Conservation (phyloP, 768 basidiomycete species). For the Hygrocybe coccinea region DNA sequence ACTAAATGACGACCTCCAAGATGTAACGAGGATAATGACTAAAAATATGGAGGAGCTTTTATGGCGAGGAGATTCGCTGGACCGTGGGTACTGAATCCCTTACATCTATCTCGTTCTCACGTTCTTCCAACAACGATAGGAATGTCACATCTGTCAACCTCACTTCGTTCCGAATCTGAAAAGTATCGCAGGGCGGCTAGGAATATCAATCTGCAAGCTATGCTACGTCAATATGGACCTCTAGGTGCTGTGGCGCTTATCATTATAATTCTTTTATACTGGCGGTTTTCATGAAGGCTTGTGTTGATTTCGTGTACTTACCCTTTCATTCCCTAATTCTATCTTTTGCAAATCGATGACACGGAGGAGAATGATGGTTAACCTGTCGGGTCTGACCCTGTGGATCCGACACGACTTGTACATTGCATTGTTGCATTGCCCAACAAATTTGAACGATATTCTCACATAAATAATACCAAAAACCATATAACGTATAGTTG, state of each 20-base stretch:
- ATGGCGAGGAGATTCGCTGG: conserved; percentile 96
- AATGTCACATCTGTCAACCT: conserved; percentile 96
- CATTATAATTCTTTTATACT: conserved; percentile 70
- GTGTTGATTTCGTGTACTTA: background rate
- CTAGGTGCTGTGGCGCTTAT: conserved; percentile 78
- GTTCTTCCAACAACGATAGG: conserved; percentile 40
- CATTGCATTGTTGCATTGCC: too few species aligned
- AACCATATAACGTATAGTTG: too few species aligned
- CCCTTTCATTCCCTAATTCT: background rate
- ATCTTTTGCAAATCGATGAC: background rate
- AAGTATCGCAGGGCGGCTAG: conserved; percentile 95
- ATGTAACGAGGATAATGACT: conserved; percentile 99
- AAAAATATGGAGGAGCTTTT: conserved; percentile 99
- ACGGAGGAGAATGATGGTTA: too few species aligned
- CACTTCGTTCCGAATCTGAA: conserved; percentile 91
- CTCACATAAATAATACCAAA: too few species aligned
- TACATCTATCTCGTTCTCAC: conserved; percentile 5
- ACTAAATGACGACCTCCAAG: conserved; percentile 93
- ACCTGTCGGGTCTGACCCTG: too few species aligned
- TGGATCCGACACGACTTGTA: too few species aligned
- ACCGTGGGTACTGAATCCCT: conserved; percentile 53
- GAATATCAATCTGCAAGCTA: conserved; percentile 89
- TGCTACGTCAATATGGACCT: conserved; percentile 95
- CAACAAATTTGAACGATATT: too few species aligned
- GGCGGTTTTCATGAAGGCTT: conserved; percentile 57